Evolutionary conservation across 164 flowering plant species (phyloP), one percentile per base, ranked within the genome.

Genomic region (Aristolochia californica): DNA sequence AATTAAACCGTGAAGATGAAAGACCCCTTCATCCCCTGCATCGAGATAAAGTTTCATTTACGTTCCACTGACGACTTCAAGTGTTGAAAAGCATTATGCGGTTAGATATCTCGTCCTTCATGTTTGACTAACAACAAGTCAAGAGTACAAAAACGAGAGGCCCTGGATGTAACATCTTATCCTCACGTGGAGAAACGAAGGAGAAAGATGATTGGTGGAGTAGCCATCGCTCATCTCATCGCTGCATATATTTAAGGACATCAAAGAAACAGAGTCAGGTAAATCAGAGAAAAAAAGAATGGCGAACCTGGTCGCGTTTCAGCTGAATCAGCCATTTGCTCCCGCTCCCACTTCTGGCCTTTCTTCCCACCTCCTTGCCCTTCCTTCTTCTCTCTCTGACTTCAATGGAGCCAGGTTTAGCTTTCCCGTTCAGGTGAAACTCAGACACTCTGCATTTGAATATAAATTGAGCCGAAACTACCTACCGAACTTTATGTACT

Each of bases 381-480:
- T 81, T 55, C 75, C 80, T 53, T 80, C 94, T 50, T 84, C 85
- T 59, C 74, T 76, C 52, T 90, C 95, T 55, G 87, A 85, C 59
- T 90, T 90, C 83, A 74, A 71, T 73, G 97, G 91, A 69, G 60
- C 73, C 58, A 68, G 72, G 62, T 68, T 90, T 51, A 77, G 61
- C 61, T 23, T 62, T 59, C 76, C 78, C 28, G 34, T 78, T 59
- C 87, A 83, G 91, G 97, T 90, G 62, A 44, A 21, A 30, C 15
- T 48, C 24, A 55, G 13, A n/a, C n/a, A n/a, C n/a, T n/a, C n/a
- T 18, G 24, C 53, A 50, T 17, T 50, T 11, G 13, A n/a, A n/a
- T n/a, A 18, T 50, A 11, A 18, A 51, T n/a, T 51, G 4, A 51
- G 13, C 54, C 26, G 5, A 13, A 13, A 13, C 54, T 22, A 1